Conservation (phyloP, 2,329 filamentous ascomycete genomes). For the Ceratocystis variospora region DNA sequence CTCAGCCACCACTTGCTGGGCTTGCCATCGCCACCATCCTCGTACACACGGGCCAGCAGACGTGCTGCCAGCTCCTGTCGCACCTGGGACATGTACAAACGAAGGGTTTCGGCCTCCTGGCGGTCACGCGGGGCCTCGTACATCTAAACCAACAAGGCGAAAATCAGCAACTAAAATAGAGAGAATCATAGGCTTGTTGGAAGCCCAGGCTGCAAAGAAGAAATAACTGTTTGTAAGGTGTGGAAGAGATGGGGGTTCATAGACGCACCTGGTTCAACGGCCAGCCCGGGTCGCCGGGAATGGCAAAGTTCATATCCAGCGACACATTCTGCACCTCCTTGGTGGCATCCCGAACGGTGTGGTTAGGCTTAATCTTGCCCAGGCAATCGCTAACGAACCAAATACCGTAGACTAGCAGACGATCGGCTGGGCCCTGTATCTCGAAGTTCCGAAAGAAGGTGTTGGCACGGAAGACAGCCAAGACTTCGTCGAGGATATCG, state of each 20-base stretch:
- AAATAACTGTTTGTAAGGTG: not conserved
- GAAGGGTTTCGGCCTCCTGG: conserved; percentile 76
- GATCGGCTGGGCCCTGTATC: conserved; percentile 89
- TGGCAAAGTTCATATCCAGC: conserved; percentile 83
- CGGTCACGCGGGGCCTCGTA: conserved; percentile 80
- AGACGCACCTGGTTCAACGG: conserved; percentile 68
- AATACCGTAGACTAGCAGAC: conserved; percentile 92
- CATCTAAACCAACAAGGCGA: conserved; percentile 36
- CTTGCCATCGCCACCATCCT: conserved; percentile 56
- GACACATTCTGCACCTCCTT: conserved; percentile 80
- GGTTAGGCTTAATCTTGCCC: conserved; percentile 66
- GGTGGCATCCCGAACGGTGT: conserved; percentile 43
- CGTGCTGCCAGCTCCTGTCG: conserved; percentile 78
- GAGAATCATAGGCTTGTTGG: no score
- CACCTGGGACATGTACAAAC: conserved; percentile 84
- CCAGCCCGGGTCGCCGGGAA: conserved; percentile 85
- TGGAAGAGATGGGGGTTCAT: not conserved
- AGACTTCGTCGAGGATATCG: conserved; percentile 88
- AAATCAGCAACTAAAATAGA: no score
- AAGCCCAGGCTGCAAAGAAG: not conserved
- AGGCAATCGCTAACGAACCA: conserved; percentile 86
- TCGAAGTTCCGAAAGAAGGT: conserved; percentile 99
- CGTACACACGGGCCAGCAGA: conserved; percentile 75
- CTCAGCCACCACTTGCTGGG: conserved; percentile 91
- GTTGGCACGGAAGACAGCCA: conserved; percentile 89